Evolutionary conservation across 1,284 basidiomycete species (phyloP).

Genomic region (Vanrija pseudolonga): DNA sequence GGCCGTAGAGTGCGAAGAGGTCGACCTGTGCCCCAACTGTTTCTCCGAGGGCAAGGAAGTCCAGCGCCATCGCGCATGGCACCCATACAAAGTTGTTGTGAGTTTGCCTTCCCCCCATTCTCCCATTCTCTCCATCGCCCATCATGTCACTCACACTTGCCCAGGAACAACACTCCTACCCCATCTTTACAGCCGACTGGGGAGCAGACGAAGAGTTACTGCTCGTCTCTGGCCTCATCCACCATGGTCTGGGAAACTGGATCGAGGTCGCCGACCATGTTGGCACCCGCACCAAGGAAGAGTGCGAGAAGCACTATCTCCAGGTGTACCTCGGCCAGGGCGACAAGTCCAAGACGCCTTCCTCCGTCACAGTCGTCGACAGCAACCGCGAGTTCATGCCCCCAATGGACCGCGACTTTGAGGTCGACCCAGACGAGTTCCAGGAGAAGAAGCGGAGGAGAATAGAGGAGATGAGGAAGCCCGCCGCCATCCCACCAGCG

Average conservation of each 20-base stretch:
- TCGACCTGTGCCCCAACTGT: conserved; percentile 83
- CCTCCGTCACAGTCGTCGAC: not conserved
- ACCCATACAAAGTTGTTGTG: conserved; percentile 91
- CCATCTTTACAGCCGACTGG: conserved; percentile 94
- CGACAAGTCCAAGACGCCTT: conserved; percentile 14
- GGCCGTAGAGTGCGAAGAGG: conserved; percentile 72
- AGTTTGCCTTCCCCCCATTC: conserved; percentile 32
- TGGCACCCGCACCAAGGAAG: conserved; percentile 90
- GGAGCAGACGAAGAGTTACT: conserved; percentile 97
- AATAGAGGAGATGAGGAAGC: conserved; percentile 60
- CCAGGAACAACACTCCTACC: conserved; percentile 91
- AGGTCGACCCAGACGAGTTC: conserved; percentile 74
- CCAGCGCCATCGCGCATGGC: conserved; percentile 76
- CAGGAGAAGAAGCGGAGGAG: conserved; percentile 80
- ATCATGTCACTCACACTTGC: not conserved
- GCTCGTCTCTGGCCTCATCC: conserved; percentile 81
- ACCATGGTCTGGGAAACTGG: conserved; percentile 95
- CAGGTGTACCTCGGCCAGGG: conserved; percentile 64
- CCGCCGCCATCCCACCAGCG: conserved; percentile 45
- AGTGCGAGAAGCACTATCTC: conserved; percentile 87
- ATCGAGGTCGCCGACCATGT: conserved; percentile 93
- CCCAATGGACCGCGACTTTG: conserved; percentile 67
- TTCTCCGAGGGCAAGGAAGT: conserved; percentile 92
- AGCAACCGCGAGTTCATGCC: conserved; percentile 52
- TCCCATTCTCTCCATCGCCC: not conserved